phyloP scores from a whole-genome alignment of 352 stramenopile genomes.

The Phytophthora litchii region DNA sequence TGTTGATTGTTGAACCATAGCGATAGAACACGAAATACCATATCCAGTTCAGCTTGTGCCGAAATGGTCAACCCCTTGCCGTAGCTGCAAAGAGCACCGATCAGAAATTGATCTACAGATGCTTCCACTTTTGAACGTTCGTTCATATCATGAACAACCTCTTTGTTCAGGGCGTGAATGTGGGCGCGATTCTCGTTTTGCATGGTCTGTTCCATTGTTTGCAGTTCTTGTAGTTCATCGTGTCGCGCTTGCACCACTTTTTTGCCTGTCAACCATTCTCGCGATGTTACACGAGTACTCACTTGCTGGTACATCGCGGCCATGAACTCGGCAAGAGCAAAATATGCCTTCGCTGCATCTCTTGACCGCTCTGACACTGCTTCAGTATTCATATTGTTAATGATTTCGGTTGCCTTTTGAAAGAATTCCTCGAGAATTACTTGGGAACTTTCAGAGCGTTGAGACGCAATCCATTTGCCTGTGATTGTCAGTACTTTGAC shows the following conservation, averaged over 20 bases:
- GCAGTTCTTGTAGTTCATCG: slow-evolving; percentile 62
- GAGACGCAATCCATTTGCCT: slow-evolving; percentile 93
- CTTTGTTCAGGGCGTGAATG: slow-evolving; percentile 79
- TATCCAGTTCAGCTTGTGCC: slow-evolving; percentile 79
- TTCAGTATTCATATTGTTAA: slow-evolving; percentile 47
- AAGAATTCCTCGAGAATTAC: slow-evolving; percentile 94
- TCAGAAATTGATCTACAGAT: slow-evolving; percentile 89
- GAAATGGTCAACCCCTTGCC: slow-evolving; percentile 65
- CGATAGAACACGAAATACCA: slow-evolving; percentile 92
- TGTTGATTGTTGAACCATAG: slow-evolving; percentile 95
- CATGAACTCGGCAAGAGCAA: slow-evolving; percentile 91
- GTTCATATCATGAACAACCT: slow-evolving; percentile 89
- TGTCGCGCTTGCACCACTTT: slow-evolving; percentile 71
- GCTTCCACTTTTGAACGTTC: slow-evolving; percentile 87
- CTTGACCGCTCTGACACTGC: slow-evolving; percentile 46
- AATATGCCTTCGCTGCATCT: slow-evolving; percentile 74
- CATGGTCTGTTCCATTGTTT: slow-evolving; percentile 61
- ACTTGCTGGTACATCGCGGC: slow-evolving; percentile 93
- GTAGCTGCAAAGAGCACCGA: slow-evolving; percentile 89
- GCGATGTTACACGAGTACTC: slow-evolving; percentile 79
- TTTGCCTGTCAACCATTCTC: slow-evolving; percentile 90
- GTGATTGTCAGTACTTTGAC: slow-evolving; percentile 77
- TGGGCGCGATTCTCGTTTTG: slow-evolving; percentile 70
- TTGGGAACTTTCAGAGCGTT: slow-evolving; percentile 91
- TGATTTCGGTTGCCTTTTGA: slow-evolving; percentile 75